Conservation (phyloP, 148 eudicot genomes). For the Polygonum aviculare region DNA sequence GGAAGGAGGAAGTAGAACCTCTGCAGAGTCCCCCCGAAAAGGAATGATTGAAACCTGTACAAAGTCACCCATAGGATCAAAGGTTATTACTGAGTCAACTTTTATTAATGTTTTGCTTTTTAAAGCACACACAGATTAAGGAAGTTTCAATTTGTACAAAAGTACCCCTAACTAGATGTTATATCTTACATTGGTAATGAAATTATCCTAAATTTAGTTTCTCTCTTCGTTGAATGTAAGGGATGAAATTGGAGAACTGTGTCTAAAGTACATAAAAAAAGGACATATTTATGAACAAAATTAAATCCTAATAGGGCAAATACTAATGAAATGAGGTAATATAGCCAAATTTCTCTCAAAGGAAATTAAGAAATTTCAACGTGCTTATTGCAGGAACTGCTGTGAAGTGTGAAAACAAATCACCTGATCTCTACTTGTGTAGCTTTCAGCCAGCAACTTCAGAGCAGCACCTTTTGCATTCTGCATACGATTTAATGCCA, state of each 20-base stretch:
- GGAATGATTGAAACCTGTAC: slow-evolving; percentile 84
- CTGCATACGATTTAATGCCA: slow-evolving; percentile 98
- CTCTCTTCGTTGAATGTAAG: too few relatives aligned
- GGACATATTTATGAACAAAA: too few relatives aligned
- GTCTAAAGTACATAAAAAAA: too few relatives aligned
- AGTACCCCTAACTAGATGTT: too few relatives aligned
- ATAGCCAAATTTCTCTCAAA: background rate
- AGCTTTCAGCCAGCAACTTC: slow-evolving; percentile 91
- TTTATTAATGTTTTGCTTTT: too few relatives aligned
- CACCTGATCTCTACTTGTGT: slow-evolving; percentile 99
- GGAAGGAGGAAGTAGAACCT: slow-evolving; percentile 94
- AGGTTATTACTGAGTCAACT: background rate
- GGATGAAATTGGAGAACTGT: too few relatives aligned
- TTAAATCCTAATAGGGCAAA: too few relatives aligned
- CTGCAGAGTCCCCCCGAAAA: slow-evolving; percentile 92
- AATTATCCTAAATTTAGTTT: too few relatives aligned
- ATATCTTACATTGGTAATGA: too few relatives aligned
- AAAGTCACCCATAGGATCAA: background rate
- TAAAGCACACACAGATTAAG: too few relatives aligned
- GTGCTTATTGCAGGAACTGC: background rate
- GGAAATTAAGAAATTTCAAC: background rate
- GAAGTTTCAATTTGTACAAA: too few relatives aligned
- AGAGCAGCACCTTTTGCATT: slow-evolving; percentile 99
- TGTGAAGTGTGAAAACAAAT: slow-evolving; percentile 4
- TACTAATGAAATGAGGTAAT: too few relatives aligned